Evolutionary conservation across 257 asterid species (phyloP), one percentile per base, ranked within the genome.

Genomic region (Verbena officinalis): DNA sequence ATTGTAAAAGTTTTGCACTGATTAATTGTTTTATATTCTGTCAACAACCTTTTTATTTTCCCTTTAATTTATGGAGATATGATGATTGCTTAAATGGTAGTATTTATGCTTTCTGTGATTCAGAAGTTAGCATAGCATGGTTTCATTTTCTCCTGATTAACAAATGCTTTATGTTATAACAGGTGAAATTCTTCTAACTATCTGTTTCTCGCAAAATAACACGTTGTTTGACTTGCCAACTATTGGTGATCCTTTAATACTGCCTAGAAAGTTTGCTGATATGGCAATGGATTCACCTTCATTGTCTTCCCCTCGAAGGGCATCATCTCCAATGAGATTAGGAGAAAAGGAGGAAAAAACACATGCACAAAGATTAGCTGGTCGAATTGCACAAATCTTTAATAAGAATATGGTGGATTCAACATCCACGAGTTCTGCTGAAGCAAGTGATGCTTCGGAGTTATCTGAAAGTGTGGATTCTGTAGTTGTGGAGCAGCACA

Each of bases 131-230:
- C 23, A 34, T 70, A 62, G 38, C 23, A 34, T 60, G 59, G 54
- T 48, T 51, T 27, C 7, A 12, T 57, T 31, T 55, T 46, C 56
- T 57, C 27, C 49, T 57, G 38, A 65, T 24, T 72, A 65, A 69
- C 23, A 5, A 57, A 50, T 65, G 66, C 22, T 67, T 16, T 73
- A 56, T 51, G 40, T 65, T 38, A 11, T 76, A 40, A 44, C 75
- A 91, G 98, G 98, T 71, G 85, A 85, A 77, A 94, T 94, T 77
- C 99, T 90, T 66, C 82, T 91, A 75, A 86, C 96, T 0, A 83
- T 91, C 65, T 70, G 91, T 83, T 80, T 86, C 81, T 75, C 90
- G 7, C 91, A 84, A 71, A 82, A 75, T 71, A 86, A 80, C 76
- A 16, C 73, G 38, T 60, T 72, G 33, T 65, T 56, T 72, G 98